Base-by-base conservation (phyloP, 495 filamentous ascomycete genomes). In the Lasiosphaeria hispida region DNA sequence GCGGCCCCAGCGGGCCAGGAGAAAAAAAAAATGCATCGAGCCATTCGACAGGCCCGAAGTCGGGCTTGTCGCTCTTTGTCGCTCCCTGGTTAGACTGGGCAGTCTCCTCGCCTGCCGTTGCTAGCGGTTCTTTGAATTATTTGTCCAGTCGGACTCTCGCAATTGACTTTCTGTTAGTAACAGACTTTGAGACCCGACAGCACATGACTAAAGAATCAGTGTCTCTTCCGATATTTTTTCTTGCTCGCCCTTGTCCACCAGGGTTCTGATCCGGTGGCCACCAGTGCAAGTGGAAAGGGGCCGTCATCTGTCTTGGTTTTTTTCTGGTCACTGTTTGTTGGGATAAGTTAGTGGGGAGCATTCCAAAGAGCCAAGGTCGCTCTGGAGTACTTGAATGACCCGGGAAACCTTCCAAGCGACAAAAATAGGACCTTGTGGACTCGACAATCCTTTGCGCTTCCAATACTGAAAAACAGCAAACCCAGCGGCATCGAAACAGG, bases 141-240 rank as follows among this genome's bases (percentile, higher is more conserved):
- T 69, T 62, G 58, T 56, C 63, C 61, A 58, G 63, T 70, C 58
- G 58, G 58, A 54, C 65, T 53, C 57, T 62, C 51, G 58, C 64
- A 58, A 59, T 64, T 56, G 49, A 53, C 66, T 65, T 71, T 68
- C 62, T 71, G 39, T 71, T 64, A 69, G 57, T 66, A 69, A 69
- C 59, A 63, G 19, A 58, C 50, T 55, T 10, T 18, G 53, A 48
- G 51, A 57, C 58, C 50, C 39, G 47, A 10, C 51, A 23, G 37
- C 68, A 58, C 66, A 63, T 71, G 68, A 71, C 66, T 49, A 17
- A 53, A 7, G 40, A 18, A 23, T 18, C 42, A 14, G 6, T 52
- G 7, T 18, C 14, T n/a, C 19, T 9, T 44, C 38, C 10, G 56
- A 48, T 10, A 19, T 62, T 53, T 53, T 49, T 30, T 15, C 38